phyloP scores from a whole-genome alignment of 2,329 filamentous ascomycete genomes.

The Lecanosticta acicola region DNA sequence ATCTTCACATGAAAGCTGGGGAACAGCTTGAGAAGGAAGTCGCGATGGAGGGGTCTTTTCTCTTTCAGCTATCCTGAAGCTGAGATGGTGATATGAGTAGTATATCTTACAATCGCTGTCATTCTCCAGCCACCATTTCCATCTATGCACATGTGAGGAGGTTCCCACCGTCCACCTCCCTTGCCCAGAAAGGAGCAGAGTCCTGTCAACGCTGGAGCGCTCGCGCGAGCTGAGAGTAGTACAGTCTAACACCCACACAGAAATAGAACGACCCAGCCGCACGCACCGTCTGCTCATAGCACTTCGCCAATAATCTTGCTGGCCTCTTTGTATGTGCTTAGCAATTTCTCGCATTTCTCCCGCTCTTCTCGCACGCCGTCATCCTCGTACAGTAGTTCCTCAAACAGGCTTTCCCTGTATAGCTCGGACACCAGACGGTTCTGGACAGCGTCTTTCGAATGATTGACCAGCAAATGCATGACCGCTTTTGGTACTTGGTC shows the following conservation, averaged over 20 bases:
- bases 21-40: background rate
- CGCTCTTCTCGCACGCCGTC: slow-evolving; percentile 95
- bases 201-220: slow-evolving; percentile 1
- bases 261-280: background rate
- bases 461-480: slow-evolving; percentile 97
- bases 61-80: background rate
- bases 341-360: slow-evolving; percentile 95
- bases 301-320: slow-evolving; percentile 98
- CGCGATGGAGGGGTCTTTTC: background rate
- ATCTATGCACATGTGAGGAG: background rate
- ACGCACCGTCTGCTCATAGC: slow-evolving; percentile 48
- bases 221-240: slow-evolving; percentile 4
- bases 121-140: background rate
- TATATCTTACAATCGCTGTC: background rate
- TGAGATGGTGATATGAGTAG: background rate
- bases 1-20: background rate
- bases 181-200: background rate
- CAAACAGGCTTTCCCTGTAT: slow-evolving; percentile 88
- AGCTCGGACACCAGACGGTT: slow-evolving; percentile 93
- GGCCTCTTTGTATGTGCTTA: slow-evolving; percentile 93
- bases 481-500: slow-evolving; percentile 98
- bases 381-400: slow-evolving; percentile 93
- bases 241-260: slow-evolving; percentile 1
- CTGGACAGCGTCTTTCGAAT: slow-evolving; percentile 96
- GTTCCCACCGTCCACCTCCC: background rate